Evolutionary conservation across 257 asterid species (phyloP).

Genomic region (Paulownia fortunei): DNA sequence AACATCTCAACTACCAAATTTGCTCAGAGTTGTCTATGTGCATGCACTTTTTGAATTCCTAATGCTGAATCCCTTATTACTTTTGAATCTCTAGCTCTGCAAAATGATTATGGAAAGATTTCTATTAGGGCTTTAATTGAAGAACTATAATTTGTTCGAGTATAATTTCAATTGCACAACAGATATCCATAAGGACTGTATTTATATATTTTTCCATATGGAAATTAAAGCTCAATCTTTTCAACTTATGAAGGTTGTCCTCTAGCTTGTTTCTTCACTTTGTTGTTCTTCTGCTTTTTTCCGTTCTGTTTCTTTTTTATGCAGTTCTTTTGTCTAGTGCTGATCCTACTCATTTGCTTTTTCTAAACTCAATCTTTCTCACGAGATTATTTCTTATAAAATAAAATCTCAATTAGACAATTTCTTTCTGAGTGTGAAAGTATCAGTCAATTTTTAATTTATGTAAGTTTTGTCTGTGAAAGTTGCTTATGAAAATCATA

Average conservation of each 20-base stretch:
- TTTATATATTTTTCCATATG: neutral
- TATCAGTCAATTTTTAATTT: neutral
- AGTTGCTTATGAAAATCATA: constrained; percentile 17
- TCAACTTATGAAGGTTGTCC: neutral
- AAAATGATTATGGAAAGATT: neutral
- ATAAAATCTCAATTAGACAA: neutral
- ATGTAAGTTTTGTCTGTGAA: neutral
- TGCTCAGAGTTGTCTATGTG: neutral
- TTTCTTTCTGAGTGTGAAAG: neutral
- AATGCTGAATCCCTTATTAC: neutral
- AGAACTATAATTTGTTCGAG: neutral
- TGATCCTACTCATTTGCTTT: constrained; percentile 4
- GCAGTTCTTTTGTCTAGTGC: neutral
- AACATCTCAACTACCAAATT: neutral
- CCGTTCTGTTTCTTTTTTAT: neutral
- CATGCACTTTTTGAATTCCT: neutral
- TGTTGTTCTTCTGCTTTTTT: neutral
- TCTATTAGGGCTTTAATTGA: neutral
- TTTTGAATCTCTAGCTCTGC: neutral
- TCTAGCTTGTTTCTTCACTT: neutral
- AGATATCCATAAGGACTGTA: neutral
- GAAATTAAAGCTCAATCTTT: neutral
- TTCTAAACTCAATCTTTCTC: neutral
- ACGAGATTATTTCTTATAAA: neutral
- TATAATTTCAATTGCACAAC: neutral